Conservation (phyloP, 176 grass and related monocot genomes). For the Poa pratensis region DNA sequence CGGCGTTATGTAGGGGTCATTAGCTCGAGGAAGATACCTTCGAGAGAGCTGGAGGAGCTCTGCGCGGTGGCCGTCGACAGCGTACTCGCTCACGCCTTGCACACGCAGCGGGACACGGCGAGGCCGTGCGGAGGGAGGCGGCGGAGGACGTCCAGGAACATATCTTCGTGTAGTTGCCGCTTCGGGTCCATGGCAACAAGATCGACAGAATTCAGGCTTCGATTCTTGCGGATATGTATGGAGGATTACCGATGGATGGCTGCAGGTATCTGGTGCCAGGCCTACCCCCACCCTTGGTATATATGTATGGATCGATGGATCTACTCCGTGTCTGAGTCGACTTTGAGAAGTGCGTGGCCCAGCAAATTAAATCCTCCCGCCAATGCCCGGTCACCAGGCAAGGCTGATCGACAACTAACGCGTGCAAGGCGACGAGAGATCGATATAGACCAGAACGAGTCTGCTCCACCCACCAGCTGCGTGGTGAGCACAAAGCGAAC, state of each 20-base stretch:
- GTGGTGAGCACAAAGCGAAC: constrained; percentile 56
- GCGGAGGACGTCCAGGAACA: not conserved
- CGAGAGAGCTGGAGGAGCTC: not conserved
- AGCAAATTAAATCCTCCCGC: no score
- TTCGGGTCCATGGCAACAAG: not conserved
- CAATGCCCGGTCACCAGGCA: no score
- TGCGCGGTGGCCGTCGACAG: not conserved
- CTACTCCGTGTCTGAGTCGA: no score
- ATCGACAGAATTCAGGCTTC: not conserved
- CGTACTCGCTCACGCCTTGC: not conserved
- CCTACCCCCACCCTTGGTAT: no score
- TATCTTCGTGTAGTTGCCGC: not conserved
- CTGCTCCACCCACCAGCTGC: constrained; percentile 36
- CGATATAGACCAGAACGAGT: no score
- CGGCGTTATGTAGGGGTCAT: not conserved
- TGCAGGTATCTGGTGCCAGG: no score
- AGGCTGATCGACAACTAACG: no score
- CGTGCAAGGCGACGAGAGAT: no score
- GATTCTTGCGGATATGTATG: no score
- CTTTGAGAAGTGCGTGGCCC: no score
- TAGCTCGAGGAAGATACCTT: not conserved
- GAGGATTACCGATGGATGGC: no score
- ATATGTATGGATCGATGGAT: no score
- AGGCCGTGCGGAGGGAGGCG: not conserved
- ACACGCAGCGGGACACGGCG: constrained; percentile 6